A percentile compares a stretch with the other conserved stretches of the same genome.
These are phyloP conservation scores for Eucalyptus decipiens DNA, from an alignment of 345 rosid species.

Conservation along the genomic window DNA sequence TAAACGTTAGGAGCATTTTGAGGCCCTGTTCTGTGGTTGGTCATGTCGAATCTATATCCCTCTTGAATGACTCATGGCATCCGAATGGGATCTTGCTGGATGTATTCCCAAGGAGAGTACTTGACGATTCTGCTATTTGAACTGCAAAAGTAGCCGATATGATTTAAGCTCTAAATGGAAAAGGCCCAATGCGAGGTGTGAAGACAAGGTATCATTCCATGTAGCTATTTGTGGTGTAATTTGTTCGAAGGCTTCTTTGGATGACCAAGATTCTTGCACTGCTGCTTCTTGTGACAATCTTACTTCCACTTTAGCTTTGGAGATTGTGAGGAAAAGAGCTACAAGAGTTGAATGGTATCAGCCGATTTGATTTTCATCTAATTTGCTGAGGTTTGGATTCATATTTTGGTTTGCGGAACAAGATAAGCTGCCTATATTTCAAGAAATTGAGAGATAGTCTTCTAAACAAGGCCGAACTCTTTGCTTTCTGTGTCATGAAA, in stretches of 20 bases:
- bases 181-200: background rate
- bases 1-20: background rate
- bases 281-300: background rate
- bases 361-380: background rate
- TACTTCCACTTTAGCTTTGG: background rate
- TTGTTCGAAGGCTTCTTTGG: rapidly evolving
- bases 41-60: background rate
- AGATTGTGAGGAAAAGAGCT: background rate
- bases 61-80: background rate
- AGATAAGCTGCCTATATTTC: background rate
- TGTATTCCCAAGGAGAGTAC: background rate
- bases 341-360: background rate
- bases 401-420: no score
- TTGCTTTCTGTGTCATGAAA: no score
- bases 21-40: rapidly evolving
- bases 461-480: background rate
- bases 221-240: background rate
- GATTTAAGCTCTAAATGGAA: background rate
- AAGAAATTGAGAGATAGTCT: no score
- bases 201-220: background rate
- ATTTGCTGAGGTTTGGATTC: background rate
- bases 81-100: background rate
- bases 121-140: rapidly evolving
- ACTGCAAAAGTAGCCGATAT: background rate
- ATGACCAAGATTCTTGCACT: background rate